phyloP scores from a whole-genome alignment of 768 basidiomycete genomes.

The Hygrophorus russula region DNA sequence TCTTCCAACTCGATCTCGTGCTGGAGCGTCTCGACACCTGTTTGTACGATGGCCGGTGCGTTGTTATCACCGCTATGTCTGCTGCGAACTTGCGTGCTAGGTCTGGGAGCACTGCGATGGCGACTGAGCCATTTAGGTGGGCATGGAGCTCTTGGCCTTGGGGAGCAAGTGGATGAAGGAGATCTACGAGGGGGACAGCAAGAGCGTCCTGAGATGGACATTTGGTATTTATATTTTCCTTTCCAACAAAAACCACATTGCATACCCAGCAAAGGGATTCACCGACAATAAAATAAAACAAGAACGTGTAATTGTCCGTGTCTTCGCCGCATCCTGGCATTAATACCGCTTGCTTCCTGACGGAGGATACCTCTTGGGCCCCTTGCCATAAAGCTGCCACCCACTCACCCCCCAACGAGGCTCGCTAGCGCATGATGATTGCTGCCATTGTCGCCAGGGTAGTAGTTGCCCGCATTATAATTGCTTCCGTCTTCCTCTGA shows the following conservation, averaged over 20 bases:
- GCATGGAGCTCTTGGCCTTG: slow-evolving; percentile 84
- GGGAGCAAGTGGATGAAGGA: slow-evolving; percentile 52
- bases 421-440: slow-evolving; percentile 33
- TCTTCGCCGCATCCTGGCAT: no score
- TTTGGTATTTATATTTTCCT: no score
- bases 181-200: slow-evolving; percentile 37
- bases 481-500: slow-evolving; percentile 51
- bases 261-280: no score
- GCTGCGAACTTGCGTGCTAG: slow-evolving; percentile 36
- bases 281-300: no score
- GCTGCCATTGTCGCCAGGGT: background rate
- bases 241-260: no score
- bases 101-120: slow-evolving; percentile 45
- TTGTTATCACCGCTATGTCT: background rate
- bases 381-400: slow-evolving; percentile 44
- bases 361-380: slow-evolving; percentile 20
- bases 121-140: slow-evolving; percentile 79
- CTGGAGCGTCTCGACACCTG: slow-evolving; percentile 24
- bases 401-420: slow-evolving; percentile 74
- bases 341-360: slow-evolving; percentile 18
- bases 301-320: no score
- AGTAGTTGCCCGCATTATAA: slow-evolving; percentile 29
- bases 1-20: slow-evolving; percentile 34
- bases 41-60: slow-evolving; percentile 17
- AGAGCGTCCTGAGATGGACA: slow-evolving; percentile 28